phyloP scores from a whole-genome alignment of 176 grass and related monocot species.

The Oryza glaberrima region DNA sequence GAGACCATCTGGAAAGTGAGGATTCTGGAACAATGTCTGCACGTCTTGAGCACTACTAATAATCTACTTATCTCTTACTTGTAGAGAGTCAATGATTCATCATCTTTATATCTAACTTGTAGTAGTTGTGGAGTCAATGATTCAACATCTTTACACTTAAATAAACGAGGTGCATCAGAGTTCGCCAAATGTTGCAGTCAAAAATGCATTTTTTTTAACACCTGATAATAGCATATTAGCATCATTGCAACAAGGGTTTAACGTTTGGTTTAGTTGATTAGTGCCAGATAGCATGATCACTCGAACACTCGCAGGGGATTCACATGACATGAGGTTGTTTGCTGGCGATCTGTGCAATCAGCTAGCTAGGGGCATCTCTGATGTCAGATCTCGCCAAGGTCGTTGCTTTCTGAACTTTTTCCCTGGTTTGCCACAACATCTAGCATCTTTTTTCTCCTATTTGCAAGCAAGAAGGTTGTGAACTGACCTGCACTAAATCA shows the following conservation, averaged over 20 bases:
- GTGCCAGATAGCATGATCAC: background rate
- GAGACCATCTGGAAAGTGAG: constrained; percentile 25
- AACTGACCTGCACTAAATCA: background rate
- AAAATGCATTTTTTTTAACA: background rate
- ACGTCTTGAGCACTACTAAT: background rate
- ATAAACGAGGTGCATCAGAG: background rate
- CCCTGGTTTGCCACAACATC: background rate
- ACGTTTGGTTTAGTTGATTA: background rate
- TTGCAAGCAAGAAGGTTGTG: background rate
- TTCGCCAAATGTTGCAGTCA: background rate
- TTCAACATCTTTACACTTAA: background rate
- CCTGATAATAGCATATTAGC: background rate
- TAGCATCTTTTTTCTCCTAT: background rate
- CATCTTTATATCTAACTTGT: background rate
- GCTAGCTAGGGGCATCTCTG: background rate
- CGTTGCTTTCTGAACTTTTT: background rate
- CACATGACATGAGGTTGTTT: background rate
- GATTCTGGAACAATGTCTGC: background rate
- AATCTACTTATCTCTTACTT: background rate
- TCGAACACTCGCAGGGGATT: background rate
- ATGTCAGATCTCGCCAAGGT: background rate
- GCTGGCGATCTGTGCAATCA: constrained; percentile 13
- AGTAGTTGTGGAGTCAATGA: background rate
- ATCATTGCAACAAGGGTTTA: background rate
- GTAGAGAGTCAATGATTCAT: background rate